Base-by-base conservation (phyloP, 306 rosid genomes). In the barrel medic (Medicago truncatula) region DNA sequence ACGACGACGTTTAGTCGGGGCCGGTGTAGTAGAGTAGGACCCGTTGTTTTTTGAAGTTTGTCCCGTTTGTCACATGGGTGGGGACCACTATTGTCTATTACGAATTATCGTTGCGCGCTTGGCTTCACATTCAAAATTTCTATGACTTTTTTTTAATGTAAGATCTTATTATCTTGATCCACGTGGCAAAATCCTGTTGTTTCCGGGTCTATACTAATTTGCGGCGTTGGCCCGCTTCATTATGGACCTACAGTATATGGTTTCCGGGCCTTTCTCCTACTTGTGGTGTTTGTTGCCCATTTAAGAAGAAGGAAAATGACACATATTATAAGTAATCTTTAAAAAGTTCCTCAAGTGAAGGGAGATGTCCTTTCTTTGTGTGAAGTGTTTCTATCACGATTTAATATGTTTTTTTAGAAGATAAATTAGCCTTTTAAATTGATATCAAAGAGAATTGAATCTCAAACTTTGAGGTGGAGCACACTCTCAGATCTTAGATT, bases 81-180 rank as follows among this genome's bases (percentile, higher is more conserved):
- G 92, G 98, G 85, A 40, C 90, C 56, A 40, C 59, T 44, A 25
- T 8, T 61, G 77, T 59, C 78, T 77, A 69, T 36, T 74, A 67
- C 73, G 43, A 23, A 12, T 78, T 67, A 76, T 66, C 80, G 79
- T 90, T 89, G 89, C 90, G 97, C 98, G 98, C 96, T 91, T 84
- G 91, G 80, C 86, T 74, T 77, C 84, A 25, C 82, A 85, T 94
- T 90, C 95, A 91, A 94, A 92, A 78, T 70, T 73, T 75, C 41
- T 15, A 46, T 0, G 2, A 18, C 11, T 20, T 56, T 56, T 56
- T 53, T 56, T 20, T 56, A 18, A 11, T 56, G 54, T 3, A 18
- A 56, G 23, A 17, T 52, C 58, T 52, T 21, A 52, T 50, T 2
- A 7, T 52, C 5, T 52, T 2, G 34, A 23, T 56, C 61, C 61